Evolutionary conservation across 192 early-diverging fungal genomes (phyloP).

Genomic region (Dispira simplex): DNA sequence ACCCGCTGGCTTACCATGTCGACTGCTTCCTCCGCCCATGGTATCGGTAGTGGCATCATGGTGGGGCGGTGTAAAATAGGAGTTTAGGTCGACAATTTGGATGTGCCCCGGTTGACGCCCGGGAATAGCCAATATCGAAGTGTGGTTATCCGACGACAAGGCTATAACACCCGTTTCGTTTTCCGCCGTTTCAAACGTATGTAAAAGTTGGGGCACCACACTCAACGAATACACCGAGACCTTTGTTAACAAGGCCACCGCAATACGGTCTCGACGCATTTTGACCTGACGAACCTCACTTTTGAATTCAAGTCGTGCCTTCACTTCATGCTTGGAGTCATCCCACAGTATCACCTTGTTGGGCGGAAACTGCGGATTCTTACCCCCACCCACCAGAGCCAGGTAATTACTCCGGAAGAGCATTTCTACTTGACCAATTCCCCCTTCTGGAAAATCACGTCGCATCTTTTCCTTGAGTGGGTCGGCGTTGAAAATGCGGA

Average conservation of each 20-base stretch:
- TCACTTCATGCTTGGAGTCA: conserved; percentile 47
- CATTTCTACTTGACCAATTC: conserved; percentile 70
- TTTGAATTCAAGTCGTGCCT: conserved; percentile 63
- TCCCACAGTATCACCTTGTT: conserved; percentile 84
- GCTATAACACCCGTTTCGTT: conserved; percentile 62
- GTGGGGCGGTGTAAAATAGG: conserved; percentile 20
- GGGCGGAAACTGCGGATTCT: conserved; percentile 70
- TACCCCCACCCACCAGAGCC: conserved; percentile 70
- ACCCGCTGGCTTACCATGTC: neutral
- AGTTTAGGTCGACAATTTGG: conserved; percentile 66
- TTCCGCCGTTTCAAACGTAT: conserved; percentile 68
- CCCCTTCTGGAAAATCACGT: conserved; percentile 35
- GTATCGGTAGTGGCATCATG: neutral
- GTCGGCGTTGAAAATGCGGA: conserved; percentile 72
- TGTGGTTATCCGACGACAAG: conserved; percentile 41
- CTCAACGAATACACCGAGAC: conserved; percentile 67
- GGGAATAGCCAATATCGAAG: conserved; percentile 69
- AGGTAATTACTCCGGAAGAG: conserved; percentile 74
- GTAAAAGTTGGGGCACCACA: conserved; percentile 49
- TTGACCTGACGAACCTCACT: conserved; percentile 68
- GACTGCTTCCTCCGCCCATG: neutral
- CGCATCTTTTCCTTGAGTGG: conserved; percentile 72
- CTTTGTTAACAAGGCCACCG: conserved; percentile 59
- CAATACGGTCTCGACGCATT: conserved; percentile 60
- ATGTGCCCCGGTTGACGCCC: conserved; percentile 71